Conservation (phyloP, 208 protist genomes). For the Leishmania turanica region DNA sequence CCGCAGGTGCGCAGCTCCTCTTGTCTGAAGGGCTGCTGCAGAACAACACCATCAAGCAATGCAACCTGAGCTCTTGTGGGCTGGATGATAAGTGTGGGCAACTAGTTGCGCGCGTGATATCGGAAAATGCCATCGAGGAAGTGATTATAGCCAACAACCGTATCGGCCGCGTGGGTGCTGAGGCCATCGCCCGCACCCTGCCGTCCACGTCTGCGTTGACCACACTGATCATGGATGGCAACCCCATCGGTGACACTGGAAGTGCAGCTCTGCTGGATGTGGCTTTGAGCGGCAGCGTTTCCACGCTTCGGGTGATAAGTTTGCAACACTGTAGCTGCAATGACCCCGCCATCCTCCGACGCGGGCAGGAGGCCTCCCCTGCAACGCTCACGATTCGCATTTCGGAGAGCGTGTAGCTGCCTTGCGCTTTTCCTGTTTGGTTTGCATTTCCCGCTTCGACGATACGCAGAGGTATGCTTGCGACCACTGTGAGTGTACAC, state of each 20-base stretch:
- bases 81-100: constrained; percentile 76
- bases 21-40: constrained; percentile 77
- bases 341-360: constrained; percentile 31
- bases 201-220: constrained; percentile 68
- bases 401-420: constrained; percentile 45
- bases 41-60: constrained; percentile 91
- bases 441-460: neutral
- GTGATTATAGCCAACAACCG: constrained; percentile 90
- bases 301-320: constrained; percentile 63
- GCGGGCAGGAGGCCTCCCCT: constrained; percentile 30
- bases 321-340: constrained; percentile 75
- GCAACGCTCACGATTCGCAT: constrained; percentile 50
- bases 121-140: constrained; percentile 89
- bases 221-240: constrained; percentile 81
- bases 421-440: neutral
- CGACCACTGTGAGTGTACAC: neutral
- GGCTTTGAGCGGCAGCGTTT: constrained; percentile 37
- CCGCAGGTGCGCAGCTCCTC: constrained; percentile 54
- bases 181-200: constrained; percentile 80
- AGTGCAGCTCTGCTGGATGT: constrained; percentile 67
- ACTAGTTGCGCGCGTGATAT: constrained; percentile 75
- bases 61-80: constrained; percentile 84
- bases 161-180: constrained; percentile 72
- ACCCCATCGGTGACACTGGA: constrained; percentile 76
- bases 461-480: neutral